Base-by-base conservation (phyloP, 306 rosid genomes). In the Abrus pulchellus region DNA sequence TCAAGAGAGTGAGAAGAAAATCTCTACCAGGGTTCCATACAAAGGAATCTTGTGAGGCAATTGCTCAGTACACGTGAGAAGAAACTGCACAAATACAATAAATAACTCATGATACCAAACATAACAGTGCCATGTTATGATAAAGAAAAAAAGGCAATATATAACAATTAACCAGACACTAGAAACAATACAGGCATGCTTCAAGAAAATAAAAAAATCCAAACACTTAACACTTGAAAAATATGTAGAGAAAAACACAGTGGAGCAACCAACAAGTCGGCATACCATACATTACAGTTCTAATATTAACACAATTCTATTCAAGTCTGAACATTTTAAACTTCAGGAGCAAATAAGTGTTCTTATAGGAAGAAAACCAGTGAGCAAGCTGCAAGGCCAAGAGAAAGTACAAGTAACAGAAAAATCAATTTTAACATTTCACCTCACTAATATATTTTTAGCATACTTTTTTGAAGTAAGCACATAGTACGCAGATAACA, bases 11-110 rank as follows among this genome's bases (percentile, higher is more conserved):
- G 75, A 69, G 65, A 52, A 74, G 69, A 56, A 60, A 73, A 20
- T 65, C 43, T 66, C 9, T 92, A 95, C 99, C 99, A 95, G 67
- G 5, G 99, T 89, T 82, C 97, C 97, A 67, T 90, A 95, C 2
- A 91, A 69, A 70, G 99, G 95, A 86, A 84, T 87, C 89, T 95
- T 95, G 86, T 95, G 99, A 82, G 98, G 97, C 88, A 95, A 84
- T 83, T 93, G 99, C 80, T 91, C 99, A 47, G 91, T 88, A 76
- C 97, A 93, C 44, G 78, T 69, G 10, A 90, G 78, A 85, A 95
- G 88, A 85, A 89, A 88, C 99, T 95, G 98, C 87, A 85, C 12
- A 71, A 80, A 87, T 40, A 57, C 34, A 76, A 81, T 20, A 64
- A 70, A 77, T 11, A 45, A 27, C 53, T 55, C 30, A 61, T 12